A percentile compares a stretch with the other conserved stretches of the same genome.
Conservation (phyloP, 371 early-diverging fungal genomes). For the Mortierella sp. region DNA sequence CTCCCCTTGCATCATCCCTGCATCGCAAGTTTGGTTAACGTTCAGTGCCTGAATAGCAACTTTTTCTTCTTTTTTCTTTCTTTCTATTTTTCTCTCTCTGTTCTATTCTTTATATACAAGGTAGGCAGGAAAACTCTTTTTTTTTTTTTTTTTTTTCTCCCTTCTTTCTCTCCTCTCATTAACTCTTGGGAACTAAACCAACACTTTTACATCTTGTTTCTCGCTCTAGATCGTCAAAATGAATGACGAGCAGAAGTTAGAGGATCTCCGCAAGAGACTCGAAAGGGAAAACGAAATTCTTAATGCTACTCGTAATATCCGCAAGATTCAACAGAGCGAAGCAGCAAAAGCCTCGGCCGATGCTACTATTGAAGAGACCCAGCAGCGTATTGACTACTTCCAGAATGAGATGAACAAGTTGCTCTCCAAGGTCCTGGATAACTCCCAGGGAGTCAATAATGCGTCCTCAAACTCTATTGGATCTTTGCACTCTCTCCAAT, state of each 20-base stretch:
- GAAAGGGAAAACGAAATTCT: constrained; percentile 51
- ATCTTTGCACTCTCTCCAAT: constrained; percentile 1
- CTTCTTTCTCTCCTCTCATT: background rate
- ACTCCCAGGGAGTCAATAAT: constrained; percentile 1
- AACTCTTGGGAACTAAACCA: background rate
- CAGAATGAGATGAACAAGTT: constrained; percentile 74
- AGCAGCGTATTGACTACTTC: constrained; percentile 85
- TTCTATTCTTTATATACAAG: background rate
- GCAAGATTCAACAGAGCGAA: constrained; percentile 49
- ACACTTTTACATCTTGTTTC: background rate
- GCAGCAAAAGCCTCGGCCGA: constrained; percentile 73
- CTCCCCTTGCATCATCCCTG: background rate
- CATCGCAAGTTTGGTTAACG: background rate
- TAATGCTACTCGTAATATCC: constrained; percentile 50
- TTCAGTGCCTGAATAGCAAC: background rate
- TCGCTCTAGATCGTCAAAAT: constrained; percentile 14
- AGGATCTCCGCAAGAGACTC: constrained; percentile 51
- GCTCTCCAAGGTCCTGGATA: constrained; percentile 27
- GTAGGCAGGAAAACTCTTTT: background rate
- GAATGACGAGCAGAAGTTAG: constrained; percentile 52
- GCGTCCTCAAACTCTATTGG: constrained; percentile 16
- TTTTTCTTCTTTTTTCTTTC: background rate
- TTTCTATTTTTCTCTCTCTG: background rate
- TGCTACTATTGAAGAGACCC: constrained; percentile 77
- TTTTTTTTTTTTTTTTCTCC: background rate